These are phyloP conservation scores for Amyloporia xantha DNA, from an alignment of 768 basidiomycete genomes.

Conservation along the genomic window DNA sequence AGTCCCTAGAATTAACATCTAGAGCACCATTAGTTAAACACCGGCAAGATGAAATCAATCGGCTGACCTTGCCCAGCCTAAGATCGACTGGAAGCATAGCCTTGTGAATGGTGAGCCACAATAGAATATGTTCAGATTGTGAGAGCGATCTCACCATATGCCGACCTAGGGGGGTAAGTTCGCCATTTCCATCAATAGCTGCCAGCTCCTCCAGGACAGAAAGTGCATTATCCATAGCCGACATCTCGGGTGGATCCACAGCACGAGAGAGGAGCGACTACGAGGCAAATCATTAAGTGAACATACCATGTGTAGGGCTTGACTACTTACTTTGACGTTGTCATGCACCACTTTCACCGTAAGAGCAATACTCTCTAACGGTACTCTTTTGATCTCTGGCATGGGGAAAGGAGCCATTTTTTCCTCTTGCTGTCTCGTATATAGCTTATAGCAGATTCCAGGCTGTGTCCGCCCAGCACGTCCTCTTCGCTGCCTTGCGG, in stretches of 20 bases:
- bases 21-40: background rate
- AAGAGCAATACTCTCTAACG: conserved; percentile 75
- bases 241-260: conserved; percentile 75
- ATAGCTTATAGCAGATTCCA: conserved; percentile 84
- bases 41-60: background rate
- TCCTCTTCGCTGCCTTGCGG: conserved; percentile 78
- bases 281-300: background rate
- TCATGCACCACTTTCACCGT: conserved; percentile 77
- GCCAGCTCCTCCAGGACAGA: conserved; percentile 67
- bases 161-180: conserved; percentile 74
- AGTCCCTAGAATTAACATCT: conserved; percentile 85
- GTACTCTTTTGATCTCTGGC: conserved; percentile 85
- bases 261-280: conserved; percentile 65
- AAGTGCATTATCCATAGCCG: conserved; percentile 75
- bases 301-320: background rate
- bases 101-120: conserved; percentile 28
- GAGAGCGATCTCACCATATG: conserved; percentile 55
- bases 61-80: conserved; percentile 69
- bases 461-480: conserved; percentile 84
- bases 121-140: conserved; percentile 3
- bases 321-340: conserved; percentile 57
- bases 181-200: conserved; percentile 57
- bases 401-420: conserved; percentile 66
- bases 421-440: conserved; percentile 64
- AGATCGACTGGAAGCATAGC: conserved; percentile 84